These are phyloP conservation scores for Anisogramma anomala DNA, from an alignment of 2,329 filamentous ascomycete genomes.

Conservation along the genomic window DNA sequence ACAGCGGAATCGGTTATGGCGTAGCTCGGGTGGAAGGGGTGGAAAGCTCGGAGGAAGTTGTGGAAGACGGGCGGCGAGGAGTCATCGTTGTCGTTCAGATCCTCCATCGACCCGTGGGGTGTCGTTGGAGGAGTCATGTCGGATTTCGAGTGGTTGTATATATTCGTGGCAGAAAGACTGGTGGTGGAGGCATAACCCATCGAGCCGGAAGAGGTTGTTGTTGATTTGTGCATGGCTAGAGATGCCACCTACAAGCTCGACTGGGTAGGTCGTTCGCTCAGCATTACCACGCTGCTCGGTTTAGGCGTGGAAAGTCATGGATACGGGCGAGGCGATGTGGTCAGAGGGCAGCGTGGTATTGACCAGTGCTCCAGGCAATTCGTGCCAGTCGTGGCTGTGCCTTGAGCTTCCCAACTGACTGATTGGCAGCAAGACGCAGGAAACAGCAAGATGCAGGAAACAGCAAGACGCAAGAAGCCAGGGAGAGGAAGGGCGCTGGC, in stretches of 20 bases:
- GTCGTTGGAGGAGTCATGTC: conserved; percentile 72
- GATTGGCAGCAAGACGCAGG: too few relatives aligned
- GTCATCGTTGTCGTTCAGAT: conserved; percentile 28
- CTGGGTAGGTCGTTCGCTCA: conserved; percentile 36
- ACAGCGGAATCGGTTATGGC: conserved; percentile 74
- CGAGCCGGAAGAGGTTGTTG: conserved; percentile 21
- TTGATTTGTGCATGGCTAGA: conserved; percentile 39
- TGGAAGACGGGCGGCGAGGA: conserved; percentile 61
- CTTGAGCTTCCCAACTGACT: too few relatives aligned
- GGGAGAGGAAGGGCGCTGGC: too few relatives aligned
- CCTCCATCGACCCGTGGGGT: conserved; percentile 56
- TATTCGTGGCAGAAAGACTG: conserved; percentile 20
- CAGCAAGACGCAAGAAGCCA: too few relatives aligned
- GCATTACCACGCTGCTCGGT: conserved; percentile 33
- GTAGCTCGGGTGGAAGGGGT: conserved; percentile 74
- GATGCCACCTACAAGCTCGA: conserved; percentile 52
- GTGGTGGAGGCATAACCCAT: conserved; percentile 11
- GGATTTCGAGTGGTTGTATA: conserved; percentile 31
- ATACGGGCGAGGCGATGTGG: conserved; percentile 15
- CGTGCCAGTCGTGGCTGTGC: too few relatives aligned
- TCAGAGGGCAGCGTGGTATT: conserved; percentile 2
- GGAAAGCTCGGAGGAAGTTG: conserved; percentile 90
- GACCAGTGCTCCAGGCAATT: not conserved
- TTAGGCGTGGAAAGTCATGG: conserved; percentile 27
- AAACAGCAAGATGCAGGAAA: too few relatives aligned